Base-by-base conservation (phyloP, 331 rosid species). In the Quercus phellos region DNA sequence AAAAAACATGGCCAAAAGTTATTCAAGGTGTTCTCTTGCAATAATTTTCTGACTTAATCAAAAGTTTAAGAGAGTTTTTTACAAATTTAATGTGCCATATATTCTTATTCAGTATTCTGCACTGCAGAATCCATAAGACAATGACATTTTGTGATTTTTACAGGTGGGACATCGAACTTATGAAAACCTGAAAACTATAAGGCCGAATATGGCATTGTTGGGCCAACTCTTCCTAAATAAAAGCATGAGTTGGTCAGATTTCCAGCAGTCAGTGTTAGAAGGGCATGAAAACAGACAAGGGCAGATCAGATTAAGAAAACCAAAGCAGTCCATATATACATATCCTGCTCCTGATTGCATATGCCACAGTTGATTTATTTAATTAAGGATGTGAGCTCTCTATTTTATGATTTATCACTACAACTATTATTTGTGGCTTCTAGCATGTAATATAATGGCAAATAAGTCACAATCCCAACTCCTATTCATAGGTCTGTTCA, bases 131-230 rank as follows among this genome's bases (percentile, higher is more conserved):
- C 29, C 34, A 26, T 22, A 19, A 22, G 14, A 70, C 68, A 29
- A 74, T 61, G 75, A 61, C 75, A 7, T 59, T 77, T 43, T 78
- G 29, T 82, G 74, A 51, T 87, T 72, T 42, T 69, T 72, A 76
- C 84, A 93, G 98, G 98, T 90, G 64, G 98, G 98, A 78, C 98
- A 93, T 78, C 81, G 98, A 34, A 93, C 94, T 30, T 93, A 82
- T 69, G 81, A 85, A 82, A 93, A 89, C 88, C 72, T 82, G 79
- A 93, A 93, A 83, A 93, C 96, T 1, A 82, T 93, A 69, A 90
- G 98, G 84, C 98, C 98, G 51, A 93, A 88, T 82, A 90, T 93
- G 98, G 87, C 82, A 55, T 73, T 93, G 16, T 72, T 93, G 93
- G 98, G 98, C 26, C 94, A 90, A 53, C 96, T 93, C 0, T 90